Evolutionary conservation across 805 yeast species (phyloP).

Genomic region (Ogataea allantospora): DNA sequence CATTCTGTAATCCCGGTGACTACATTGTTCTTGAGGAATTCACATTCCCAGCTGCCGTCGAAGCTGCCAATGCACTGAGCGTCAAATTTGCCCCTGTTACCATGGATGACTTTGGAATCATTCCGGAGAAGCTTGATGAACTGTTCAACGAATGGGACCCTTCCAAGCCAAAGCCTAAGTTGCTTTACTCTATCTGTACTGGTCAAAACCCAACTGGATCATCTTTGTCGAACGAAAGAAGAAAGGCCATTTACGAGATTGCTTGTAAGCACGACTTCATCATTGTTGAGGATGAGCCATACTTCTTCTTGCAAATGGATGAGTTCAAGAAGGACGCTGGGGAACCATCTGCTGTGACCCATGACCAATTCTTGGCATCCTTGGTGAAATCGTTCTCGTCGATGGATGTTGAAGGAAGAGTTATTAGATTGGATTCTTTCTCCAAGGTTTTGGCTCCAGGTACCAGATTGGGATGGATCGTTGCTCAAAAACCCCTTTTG

Average conservation of each 20-base stretch:
- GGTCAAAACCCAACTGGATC: slow-evolving; percentile 99
- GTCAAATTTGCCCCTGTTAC: slow-evolving; percentile 62
- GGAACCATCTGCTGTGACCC: slow-evolving; percentile 36
- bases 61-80: slow-evolving; percentile 62
- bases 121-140: slow-evolving; percentile 55
- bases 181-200: slow-evolving; percentile 87
- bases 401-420: slow-evolving; percentile 84
- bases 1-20: slow-evolving; percentile 57
- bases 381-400: slow-evolving; percentile 75
- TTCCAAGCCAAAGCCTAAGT: slow-evolving; percentile 65
- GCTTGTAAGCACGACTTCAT: slow-evolving; percentile 85
- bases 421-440: slow-evolving; percentile 82
- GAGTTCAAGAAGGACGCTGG: slow-evolving; percentile 48
- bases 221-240: slow-evolving; percentile 72
- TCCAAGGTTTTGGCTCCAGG: slow-evolving; percentile 95
- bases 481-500: slow-evolving; percentile 62
- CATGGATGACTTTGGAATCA: slow-evolving; percentile 64
- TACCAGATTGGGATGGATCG: slow-evolving; percentile 83
- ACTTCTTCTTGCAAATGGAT: slow-evolving; percentile 94
- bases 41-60: slow-evolving; percentile 72
- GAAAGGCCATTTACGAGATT: slow-evolving; percentile 68
- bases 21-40: slow-evolving; percentile 73
- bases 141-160: slow-evolving; percentile 59
- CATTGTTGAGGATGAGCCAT: slow-evolving; percentile 94
- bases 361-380: slow-evolving; percentile 63